Evolutionary conservation across 2,329 filamentous ascomycete genomes (phyloP), one percentile per base, ranked within the genome.

Genomic region (Calonectria pauciramosa): DNA sequence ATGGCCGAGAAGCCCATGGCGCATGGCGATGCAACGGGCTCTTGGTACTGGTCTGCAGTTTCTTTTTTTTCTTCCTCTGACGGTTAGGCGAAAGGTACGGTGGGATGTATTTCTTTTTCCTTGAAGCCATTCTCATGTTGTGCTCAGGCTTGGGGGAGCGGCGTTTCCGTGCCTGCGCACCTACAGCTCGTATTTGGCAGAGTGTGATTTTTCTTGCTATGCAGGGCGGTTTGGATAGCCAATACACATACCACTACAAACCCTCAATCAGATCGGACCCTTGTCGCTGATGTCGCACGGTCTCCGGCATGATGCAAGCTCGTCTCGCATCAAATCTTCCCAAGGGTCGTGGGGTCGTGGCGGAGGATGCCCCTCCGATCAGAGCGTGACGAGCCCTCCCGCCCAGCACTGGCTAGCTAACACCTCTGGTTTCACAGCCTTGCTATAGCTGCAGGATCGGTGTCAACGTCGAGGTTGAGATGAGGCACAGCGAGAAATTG

Each of bases 1-100:
- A 75, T 79, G 77, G 71, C 79, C 75, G 79, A 78, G 59, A 51
- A 68, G 44, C 51, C 36, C 70, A 64, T 69, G 49, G 44, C 44
- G 70, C 47, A 67, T 66, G 68, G 66, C 56, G 65, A 54, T 73
- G 67, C 69, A 65, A 59, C 52, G 64, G 26, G 63, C 34, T 56
- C 63, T 47, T 44, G 47, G 51, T 32, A 47, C 28, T 67, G 59
- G 59, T 30, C 41, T 18, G 49, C 34, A 56, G 16, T 49, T 49
- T 52, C 60, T 70, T 75, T 63, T 64, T 75, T 54, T 75, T 47
- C 38, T 41, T 68, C 64, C 70, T 73, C 23, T 36, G 65, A 30
- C 54, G n/a, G 32, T 60, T 73, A 60, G 52, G 32, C 49, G 71
- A 56, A 30, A 69, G 41, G 38, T 20, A 65, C 44, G 44, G 44